Evolutionary conservation across 2,329 filamentous ascomycete genomes (phyloP).

Genomic region (Malbranchea cinnamomea): DNA sequence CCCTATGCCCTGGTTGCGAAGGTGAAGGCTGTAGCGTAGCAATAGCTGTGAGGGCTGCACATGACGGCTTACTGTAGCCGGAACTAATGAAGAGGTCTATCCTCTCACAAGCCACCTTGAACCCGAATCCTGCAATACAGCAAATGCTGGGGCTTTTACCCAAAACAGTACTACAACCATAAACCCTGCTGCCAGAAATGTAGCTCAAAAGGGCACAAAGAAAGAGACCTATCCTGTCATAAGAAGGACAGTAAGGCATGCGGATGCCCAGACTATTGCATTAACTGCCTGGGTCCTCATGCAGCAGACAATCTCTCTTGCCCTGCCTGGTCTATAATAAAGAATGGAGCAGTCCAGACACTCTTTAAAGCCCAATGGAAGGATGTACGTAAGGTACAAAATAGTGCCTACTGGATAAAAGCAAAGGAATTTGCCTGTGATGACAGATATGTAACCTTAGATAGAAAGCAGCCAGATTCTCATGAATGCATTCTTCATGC

Average conservation of each 20-base stretch:
- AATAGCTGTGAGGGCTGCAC: too few relatives aligned
- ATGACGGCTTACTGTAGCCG: too few relatives aligned
- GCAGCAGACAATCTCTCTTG: not conserved
- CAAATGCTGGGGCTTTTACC: conserved; percentile 1
- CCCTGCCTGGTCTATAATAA: not conserved
- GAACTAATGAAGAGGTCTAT: too few relatives aligned
- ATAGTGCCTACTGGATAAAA: not conserved
- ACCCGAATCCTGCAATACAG: conserved; percentile 1
- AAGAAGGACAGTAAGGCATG: not conserved
- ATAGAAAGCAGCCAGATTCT: not conserved
- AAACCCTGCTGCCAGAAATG: conserved; percentile 1
- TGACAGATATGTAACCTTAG: not conserved
- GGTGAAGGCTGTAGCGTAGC: too few relatives aligned
- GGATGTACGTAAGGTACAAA: not conserved
- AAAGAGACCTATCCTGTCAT: not conserved
- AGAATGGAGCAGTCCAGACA: not conserved
- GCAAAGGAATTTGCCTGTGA: not conserved
- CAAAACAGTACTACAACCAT: conserved; percentile 1
- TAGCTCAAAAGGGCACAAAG: not conserved
- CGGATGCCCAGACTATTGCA: conserved; percentile 1
- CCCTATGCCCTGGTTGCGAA: too few relatives aligned
- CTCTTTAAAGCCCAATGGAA: not conserved
- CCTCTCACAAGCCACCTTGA: not conserved
- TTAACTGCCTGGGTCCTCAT: conserved; percentile 1
- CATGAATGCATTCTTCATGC: not conserved